These are phyloP conservation scores for Terana coerulea DNA, from an alignment of 768 basidiomycete species.

Conservation along the genomic window DNA sequence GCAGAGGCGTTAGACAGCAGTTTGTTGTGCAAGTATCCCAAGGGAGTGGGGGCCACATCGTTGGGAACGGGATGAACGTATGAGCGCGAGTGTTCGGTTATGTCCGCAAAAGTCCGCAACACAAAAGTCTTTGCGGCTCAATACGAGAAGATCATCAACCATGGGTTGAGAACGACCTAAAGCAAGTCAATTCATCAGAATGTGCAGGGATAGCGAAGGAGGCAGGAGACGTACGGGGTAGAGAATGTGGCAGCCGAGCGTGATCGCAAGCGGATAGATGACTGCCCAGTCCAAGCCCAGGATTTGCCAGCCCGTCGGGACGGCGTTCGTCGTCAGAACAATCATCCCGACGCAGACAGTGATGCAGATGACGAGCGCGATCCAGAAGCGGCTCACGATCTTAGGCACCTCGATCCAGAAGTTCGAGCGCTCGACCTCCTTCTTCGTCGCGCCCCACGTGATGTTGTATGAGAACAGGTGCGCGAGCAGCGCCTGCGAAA, in stretches of 20 bases:
- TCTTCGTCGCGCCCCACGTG: conserved; percentile 58
- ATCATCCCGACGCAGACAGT: conserved; percentile 50
- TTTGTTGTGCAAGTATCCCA: too few relatives aligned
- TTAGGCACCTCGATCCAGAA: conserved; percentile 89
- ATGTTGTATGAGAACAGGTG: conserved; percentile 59
- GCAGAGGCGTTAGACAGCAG: too few relatives aligned
- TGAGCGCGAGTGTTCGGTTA: too few relatives aligned
- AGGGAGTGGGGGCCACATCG: too few relatives aligned
- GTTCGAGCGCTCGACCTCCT: conserved; percentile 85
- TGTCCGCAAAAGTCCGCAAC: not conserved
- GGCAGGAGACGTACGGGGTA: conserved; percentile 57
- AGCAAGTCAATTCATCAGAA: not conserved
- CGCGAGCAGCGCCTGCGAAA: conserved; percentile 48
- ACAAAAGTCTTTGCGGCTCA: too few relatives aligned
- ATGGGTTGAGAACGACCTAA: conserved; percentile 81
- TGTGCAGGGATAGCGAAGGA: not conserved
- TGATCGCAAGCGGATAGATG: conserved; percentile 71
- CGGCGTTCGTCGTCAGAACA: conserved; percentile 44
- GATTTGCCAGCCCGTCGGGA: conserved; percentile 66
- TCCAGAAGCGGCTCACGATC: conserved; percentile 77
- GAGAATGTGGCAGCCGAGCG: conserved; percentile 61
- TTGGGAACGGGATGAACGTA: too few relatives aligned
- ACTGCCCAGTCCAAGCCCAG: conserved; percentile 66
- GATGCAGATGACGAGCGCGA: conserved; percentile 54
- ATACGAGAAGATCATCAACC: conserved; percentile 82